phyloP scores from a whole-genome alignment of 305 asterid species.

The Fraxinus latifolia region DNA sequence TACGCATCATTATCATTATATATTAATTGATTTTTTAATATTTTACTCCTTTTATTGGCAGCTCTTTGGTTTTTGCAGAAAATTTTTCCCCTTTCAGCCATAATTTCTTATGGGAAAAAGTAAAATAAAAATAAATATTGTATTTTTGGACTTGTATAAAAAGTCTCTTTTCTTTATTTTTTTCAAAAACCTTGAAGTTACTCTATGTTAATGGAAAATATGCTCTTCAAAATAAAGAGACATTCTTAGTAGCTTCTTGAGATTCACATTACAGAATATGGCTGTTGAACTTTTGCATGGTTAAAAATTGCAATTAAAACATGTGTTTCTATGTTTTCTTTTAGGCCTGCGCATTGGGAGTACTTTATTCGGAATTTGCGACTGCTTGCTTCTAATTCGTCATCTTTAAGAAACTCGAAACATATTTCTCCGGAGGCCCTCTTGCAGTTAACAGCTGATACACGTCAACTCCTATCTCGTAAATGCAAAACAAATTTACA shows the following conservation, averaged over 20 bases:
- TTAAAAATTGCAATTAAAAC: slow-evolving; percentile 26
- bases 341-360: slow-evolving; percentile 76
- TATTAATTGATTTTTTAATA: not conserved
- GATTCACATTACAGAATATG: slow-evolving; percentile 18
- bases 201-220: not conserved
- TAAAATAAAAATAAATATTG: not conserved
- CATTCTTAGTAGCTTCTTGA: not conserved
- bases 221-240: not conserved
- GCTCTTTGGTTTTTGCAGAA: not conserved
- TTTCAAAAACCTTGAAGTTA: not conserved
- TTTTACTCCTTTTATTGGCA: not conserved
- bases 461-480: slow-evolving; percentile 55
- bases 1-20: not conserved
- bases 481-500: slow-evolving; percentile 63
- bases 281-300: slow-evolving; percentile 18
- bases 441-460: slow-evolving; percentile 65
- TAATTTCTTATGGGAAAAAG: not conserved
- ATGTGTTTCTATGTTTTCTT: slow-evolving; percentile 24
- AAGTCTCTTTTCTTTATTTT: not conserved
- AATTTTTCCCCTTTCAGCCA: not conserved
- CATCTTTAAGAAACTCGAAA: slow-evolving; percentile 74
- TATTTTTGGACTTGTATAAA: not conserved
- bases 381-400: slow-evolving; percentile 65
- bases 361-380: slow-evolving; percentile 63
- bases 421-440: slow-evolving; percentile 70